Evolutionary conservation across 306 rosid species (phyloP).

Genomic region (Lathyrus oleraceus): DNA sequence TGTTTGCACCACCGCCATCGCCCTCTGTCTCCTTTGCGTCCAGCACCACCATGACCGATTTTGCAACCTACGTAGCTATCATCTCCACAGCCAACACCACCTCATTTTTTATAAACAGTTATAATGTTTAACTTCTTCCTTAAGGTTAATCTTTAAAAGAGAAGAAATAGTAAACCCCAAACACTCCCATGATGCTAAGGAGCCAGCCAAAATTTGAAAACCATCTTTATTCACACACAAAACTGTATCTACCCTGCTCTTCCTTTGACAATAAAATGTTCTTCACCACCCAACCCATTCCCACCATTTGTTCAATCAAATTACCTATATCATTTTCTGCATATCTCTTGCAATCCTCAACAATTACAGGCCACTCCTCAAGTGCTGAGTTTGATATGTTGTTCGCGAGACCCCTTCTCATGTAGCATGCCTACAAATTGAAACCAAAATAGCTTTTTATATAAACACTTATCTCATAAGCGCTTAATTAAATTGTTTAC

Average conservation of each 20-base stretch:
- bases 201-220: slow-evolving; percentile 37
- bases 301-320: slow-evolving; percentile 59
- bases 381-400: slow-evolving; percentile 41
- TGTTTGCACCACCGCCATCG: too few relatives aligned
- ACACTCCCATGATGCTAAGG: slow-evolving; percentile 29
- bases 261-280: slow-evolving; percentile 57
- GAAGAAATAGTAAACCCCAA: slow-evolving; percentile 37
- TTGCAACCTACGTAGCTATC: too few relatives aligned
- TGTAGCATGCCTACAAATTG: slow-evolving; percentile 63
- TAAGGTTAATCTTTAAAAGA: slow-evolving; percentile 15
- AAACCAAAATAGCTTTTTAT: not conserved
- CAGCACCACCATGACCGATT: too few relatives aligned
- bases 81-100: too few relatives aligned
- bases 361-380: slow-evolving; percentile 58
- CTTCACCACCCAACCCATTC: slow-evolving; percentile 67
- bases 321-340: slow-evolving; percentile 52
- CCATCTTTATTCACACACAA: slow-evolving; percentile 50
- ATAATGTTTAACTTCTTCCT: not conserved
- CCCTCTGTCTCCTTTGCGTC: too few relatives aligned
- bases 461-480: not conserved
- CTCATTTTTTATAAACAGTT: not conserved
- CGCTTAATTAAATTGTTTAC: not conserved
- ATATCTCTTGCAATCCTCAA: slow-evolving; percentile 56
- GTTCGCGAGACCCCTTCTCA: slow-evolving; percentile 51
- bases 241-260: slow-evolving; percentile 68